Percentiles rank a stretch among this genome's conserved stretches.
Conservation (phyloP, 169 alveolate species). For the Condylostoma magnum region DNA sequence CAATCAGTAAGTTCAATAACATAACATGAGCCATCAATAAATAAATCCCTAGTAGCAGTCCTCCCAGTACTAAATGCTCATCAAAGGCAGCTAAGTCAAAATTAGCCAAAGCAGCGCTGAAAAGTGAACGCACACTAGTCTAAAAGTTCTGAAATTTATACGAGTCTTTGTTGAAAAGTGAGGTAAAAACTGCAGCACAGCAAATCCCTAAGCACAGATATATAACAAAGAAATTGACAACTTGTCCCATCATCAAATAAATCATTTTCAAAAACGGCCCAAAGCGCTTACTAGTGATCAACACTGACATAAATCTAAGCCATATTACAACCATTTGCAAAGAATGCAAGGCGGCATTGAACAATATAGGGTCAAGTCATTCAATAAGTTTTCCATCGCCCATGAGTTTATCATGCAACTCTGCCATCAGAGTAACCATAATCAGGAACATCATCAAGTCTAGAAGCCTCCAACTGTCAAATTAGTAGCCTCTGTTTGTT, state of each 20-base stretch:
- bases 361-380: background rate
- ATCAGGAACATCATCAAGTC: background rate
- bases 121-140: background rate
- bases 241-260: background rate
- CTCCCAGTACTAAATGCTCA: background rate
- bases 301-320: background rate
- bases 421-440: background rate
- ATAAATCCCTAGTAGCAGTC: background rate
- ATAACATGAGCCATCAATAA: background rate
- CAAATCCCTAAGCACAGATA: background rate
- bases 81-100: background rate
- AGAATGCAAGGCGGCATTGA: background rate
- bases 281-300: background rate
- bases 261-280: background rate
- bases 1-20: background rate
- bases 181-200: background rate
- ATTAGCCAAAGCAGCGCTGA: background rate
- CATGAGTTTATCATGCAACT: background rate
- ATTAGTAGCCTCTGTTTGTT: background rate
- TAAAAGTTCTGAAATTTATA: conserved; percentile 25
- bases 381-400: background rate
- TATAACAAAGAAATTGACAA: background rate
- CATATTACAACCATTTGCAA: background rate
- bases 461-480: background rate
- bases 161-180: background rate